phyloP scores from a whole-genome alignment of 129 eudicot genomes.

The Oenanthe sinensis region DNA sequence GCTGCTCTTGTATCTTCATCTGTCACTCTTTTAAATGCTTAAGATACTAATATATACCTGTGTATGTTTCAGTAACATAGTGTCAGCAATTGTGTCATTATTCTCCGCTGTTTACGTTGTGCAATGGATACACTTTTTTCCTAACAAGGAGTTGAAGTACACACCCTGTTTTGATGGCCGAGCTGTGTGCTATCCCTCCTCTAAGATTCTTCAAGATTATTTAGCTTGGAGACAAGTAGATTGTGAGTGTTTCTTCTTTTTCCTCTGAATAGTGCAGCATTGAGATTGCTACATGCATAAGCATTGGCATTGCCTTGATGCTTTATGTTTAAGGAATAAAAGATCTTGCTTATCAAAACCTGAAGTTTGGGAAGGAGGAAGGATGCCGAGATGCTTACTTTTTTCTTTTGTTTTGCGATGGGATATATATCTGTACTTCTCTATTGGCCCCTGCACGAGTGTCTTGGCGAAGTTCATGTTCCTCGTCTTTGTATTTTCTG shows the following conservation, averaged over 20 bases:
- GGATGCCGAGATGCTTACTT: not conserved
- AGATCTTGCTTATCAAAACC: not conserved
- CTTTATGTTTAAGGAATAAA: not conserved
- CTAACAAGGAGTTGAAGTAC: slow-evolving; percentile 49
- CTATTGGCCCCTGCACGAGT: not conserved
- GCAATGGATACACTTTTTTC: slow-evolving; percentile 68
- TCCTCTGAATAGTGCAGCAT: not conserved
- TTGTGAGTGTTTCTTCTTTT: slow-evolving; percentile 38
- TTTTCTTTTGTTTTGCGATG: not conserved
- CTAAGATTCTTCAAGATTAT: slow-evolving; percentile 69
- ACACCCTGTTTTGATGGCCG: slow-evolving; percentile 87
- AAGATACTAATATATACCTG: not conserved
- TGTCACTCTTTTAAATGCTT: not conserved
- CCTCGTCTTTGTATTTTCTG: not conserved
- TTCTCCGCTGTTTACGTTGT: slow-evolving; percentile 61
- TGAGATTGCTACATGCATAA: not conserved
- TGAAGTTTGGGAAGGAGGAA: not conserved
- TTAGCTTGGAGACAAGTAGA: slow-evolving; percentile 99
- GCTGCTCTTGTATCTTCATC: not conserved
- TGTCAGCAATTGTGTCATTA: slow-evolving; percentile 62
- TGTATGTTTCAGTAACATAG: slow-evolving; percentile 49
- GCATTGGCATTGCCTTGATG: not conserved
- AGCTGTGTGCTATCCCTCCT: slow-evolving; percentile 81
- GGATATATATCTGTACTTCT: not conserved
- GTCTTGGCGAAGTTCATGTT: not conserved